Evolutionary conservation across 257 asterid genomes (phyloP).

Genomic region (Lycium ferocissimum): DNA sequence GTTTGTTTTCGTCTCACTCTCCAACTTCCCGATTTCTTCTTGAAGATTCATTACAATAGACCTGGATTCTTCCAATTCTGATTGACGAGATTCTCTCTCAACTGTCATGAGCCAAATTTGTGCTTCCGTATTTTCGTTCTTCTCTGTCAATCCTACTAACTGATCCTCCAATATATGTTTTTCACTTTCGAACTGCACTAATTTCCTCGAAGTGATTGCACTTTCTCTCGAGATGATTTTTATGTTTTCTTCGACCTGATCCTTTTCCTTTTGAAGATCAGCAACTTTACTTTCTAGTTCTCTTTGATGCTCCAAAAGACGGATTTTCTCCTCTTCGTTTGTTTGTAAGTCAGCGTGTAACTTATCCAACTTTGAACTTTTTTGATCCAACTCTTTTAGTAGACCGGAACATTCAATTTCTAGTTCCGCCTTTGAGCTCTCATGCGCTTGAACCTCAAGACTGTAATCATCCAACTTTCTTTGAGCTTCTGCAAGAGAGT

Average conservation of each 20-base stretch:
- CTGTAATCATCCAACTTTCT: conserved; percentile 47
- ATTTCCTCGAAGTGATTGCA: conserved; percentile 40
- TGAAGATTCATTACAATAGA: conserved; percentile 47
- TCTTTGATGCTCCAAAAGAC: conserved; percentile 38
- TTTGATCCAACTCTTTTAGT: conserved; percentile 51
- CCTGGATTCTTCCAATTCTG: conserved; percentile 45
- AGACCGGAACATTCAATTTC: conserved; percentile 48
- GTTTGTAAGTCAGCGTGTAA: conserved; percentile 45
- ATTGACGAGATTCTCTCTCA: conserved; percentile 50
- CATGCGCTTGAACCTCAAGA: conserved; percentile 50
- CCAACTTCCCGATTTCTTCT: conserved; percentile 52
- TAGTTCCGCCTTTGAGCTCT: conserved; percentile 45
- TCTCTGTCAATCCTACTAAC: conserved; percentile 49
- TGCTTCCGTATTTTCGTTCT: conserved; percentile 49
- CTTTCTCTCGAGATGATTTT: conserved; percentile 43
- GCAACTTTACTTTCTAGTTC: conserved; percentile 51
- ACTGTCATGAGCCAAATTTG: conserved; percentile 44
- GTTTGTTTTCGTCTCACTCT: conserved; percentile 49
- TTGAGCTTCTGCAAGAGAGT: conserved; percentile 43
- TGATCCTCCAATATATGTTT: conserved; percentile 45
- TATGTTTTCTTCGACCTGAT: conserved; percentile 47
- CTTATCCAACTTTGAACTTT: conserved; percentile 40
- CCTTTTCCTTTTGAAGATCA: conserved; percentile 48
- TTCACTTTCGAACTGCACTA: conserved; percentile 45
- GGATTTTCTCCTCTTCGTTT: conserved; percentile 41